Base-by-base conservation (phyloP, 106 monocot species). In the Dioscorea alata region DNA sequence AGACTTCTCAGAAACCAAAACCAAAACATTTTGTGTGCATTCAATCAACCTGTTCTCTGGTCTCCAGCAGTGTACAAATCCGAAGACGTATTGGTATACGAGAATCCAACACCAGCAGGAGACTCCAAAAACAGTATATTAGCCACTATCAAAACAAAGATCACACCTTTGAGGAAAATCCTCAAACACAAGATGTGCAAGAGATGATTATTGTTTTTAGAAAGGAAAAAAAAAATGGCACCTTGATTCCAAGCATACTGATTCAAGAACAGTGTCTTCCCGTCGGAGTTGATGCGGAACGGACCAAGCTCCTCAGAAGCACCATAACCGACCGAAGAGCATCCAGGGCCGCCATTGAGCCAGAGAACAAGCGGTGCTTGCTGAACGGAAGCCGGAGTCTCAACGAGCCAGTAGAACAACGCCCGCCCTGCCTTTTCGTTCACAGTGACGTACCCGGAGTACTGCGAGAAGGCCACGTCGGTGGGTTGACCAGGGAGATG, bases 291-390 rank as follows among this genome's bases (percentile, higher is more conserved):
- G 63, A 92, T 89, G 42, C 89, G 64, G 69, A 97, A 97, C 2
- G 97, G 92, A n/a, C 97, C 97, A 24, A 97, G 72, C 78, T 97
- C 97, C 78, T 97, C 89, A 12, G 89, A 89, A 4, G 89, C 92
- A 4, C 97, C 97, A 50, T 76, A 92, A 14, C 80, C 92, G 2
- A 97, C 48, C 13, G 97, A 92, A 17, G 97, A 97, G 81, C 97
- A 97, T 16, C 97, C 97, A 0, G 92, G 97, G 13, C 97, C 97
- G 49, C 96, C 96, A 64, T 89, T 92, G 61, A 92, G 84, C 91
- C 96, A 97, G 48, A 94, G 86, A 6, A 94, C 86, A 15, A 97
- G 77, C 19, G 89, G 92, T 12, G 71, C 73, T 0, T 75, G 48
- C 58, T 61, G 72, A 22, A 70, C 24, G 28, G 48, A 51, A 12